Evolutionary conservation across 2,329 filamentous ascomycete genomes (phyloP).

Genomic region (Arthrobotrys sphaeroides): DNA sequence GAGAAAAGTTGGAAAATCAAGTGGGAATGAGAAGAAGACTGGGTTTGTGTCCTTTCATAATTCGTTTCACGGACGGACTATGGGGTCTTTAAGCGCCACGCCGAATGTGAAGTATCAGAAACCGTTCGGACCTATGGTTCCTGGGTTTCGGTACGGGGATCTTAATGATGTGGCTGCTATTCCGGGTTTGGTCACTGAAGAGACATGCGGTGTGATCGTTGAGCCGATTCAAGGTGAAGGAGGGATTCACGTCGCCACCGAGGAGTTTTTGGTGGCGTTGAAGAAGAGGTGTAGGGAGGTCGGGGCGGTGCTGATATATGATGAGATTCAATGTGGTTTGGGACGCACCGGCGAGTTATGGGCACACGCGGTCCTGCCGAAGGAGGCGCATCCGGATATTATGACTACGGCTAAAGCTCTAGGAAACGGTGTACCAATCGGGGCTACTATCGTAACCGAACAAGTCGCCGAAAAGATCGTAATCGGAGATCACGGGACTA

Average conservation of each 20-base stretch:
- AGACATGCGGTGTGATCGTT: slow-evolving; percentile 92
- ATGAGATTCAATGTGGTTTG: slow-evolving; percentile 94
- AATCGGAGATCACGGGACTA: slow-evolving; percentile 88
- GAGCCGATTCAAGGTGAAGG: slow-evolving; percentile 99
- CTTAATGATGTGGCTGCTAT: slow-evolving; percentile 84
- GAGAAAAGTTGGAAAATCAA: slow-evolving; percentile 82
- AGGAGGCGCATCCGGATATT: slow-evolving; percentile 88
- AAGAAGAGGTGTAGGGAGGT: slow-evolving; percentile 85
- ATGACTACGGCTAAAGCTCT: slow-evolving; percentile 94
- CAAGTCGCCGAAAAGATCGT: slow-evolving; percentile 74
- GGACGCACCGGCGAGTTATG: slow-evolving; percentile 87
- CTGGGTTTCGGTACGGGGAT: slow-evolving; percentile 85
- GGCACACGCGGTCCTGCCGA: slow-evolving; percentile 80
- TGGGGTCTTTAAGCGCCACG: slow-evolving; percentile 93
- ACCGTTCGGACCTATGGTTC: slow-evolving; percentile 94
- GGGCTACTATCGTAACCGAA: slow-evolving; percentile 73
- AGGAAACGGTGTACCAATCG: slow-evolving; percentile 95
- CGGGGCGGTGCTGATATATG: slow-evolving; percentile 87
- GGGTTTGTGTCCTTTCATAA: slow-evolving; percentile 91
- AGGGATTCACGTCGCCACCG: slow-evolving; percentile 82
- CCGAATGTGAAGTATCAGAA: slow-evolving; percentile 98
- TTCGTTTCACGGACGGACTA: slow-evolving; percentile 95
- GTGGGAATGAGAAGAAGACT: slow-evolving; percentile 70
- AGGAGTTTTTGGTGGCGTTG: slow-evolving; percentile 85
- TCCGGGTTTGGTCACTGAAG: slow-evolving; percentile 77